Evolutionary conservation across 495 filamentous ascomycete species (phyloP).

Genomic region (Penicillium verhagenii): DNA sequence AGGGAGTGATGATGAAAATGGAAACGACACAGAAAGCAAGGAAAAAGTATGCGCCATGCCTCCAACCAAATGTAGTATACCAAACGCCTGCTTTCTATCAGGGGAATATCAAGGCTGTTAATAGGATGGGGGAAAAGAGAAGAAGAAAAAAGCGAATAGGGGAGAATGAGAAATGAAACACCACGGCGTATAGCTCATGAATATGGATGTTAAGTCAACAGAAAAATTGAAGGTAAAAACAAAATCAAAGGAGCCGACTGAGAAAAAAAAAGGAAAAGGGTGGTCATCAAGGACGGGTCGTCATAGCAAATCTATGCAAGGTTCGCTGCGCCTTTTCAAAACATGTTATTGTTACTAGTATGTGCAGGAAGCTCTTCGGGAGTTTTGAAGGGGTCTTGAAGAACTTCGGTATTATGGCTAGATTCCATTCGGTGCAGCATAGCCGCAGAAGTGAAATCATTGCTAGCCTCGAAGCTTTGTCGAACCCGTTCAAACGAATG

Average conservation of each 20-base stretch:
- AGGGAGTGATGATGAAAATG: conserved; percentile 12
- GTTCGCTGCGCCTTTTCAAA: conserved; percentile 21
- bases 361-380: conserved; percentile 38
- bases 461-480: conserved; percentile 78
- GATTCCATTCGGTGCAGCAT: conserved; percentile 82
- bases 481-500: conserved; percentile 50
- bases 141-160: conserved; percentile 13
- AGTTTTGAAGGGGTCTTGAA: conserved; percentile 37
- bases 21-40: conserved; percentile 9
- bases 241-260: conserved; percentile 2
- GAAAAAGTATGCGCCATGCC: conserved; percentile 33
- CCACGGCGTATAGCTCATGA: conserved; percentile 35
- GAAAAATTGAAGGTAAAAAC: conserved; percentile 28
- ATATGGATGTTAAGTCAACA: conserved; percentile 21
- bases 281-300: conserved; percentile 34
- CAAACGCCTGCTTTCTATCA: conserved; percentile 50
- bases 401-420: conserved; percentile 39
- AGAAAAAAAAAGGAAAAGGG: conserved; percentile 16
- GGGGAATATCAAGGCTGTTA: conserved; percentile 40
- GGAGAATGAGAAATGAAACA: conserved; percentile 22
- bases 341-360: conserved; percentile 30
- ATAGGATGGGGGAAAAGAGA: conserved; percentile 12
- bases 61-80: conserved; percentile 34
- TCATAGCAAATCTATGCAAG: conserved; percentile 33
- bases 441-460: conserved; percentile 87